Conservation (phyloP, 805 yeast genomes). For the Yamadazyma olivae region DNA sequence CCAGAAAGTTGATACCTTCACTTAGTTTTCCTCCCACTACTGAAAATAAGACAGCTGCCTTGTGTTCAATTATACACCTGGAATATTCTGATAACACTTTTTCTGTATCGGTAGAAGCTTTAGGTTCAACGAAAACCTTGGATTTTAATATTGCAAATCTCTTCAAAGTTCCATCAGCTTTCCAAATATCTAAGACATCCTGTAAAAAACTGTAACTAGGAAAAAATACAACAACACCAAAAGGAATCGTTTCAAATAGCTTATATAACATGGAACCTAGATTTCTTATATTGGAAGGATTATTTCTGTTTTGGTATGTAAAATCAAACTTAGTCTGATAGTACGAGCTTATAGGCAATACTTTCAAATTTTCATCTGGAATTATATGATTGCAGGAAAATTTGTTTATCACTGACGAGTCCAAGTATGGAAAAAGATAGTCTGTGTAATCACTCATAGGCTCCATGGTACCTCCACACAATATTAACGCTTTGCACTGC, state of each 20-base stretch:
- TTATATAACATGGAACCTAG: slow-evolving; percentile 50
- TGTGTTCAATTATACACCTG: slow-evolving; percentile 27
- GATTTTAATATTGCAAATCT: slow-evolving; percentile 38
- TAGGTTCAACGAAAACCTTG: slow-evolving; percentile 54
- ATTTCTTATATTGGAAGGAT: slow-evolving; percentile 39
- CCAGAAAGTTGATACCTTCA: slow-evolving; percentile 91
- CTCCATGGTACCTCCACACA: slow-evolving; percentile 97
- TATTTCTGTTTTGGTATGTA: slow-evolving; percentile 62
- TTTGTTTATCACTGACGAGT: slow-evolving; percentile 36
- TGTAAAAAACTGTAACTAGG: slow-evolving; percentile 79
- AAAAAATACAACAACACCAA: slow-evolving; percentile 77
- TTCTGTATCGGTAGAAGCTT: slow-evolving; percentile 39
- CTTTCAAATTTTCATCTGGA: slow-evolving; percentile 64
- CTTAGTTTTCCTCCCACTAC: slow-evolving; percentile 93
- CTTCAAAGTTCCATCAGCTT: slow-evolving; percentile 25
- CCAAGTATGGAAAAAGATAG: slow-evolving; percentile 59
- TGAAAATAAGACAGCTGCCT: slow-evolving; percentile 70
- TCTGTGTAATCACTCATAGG: slow-evolving; percentile 71
- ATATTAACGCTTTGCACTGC: slow-evolving; percentile 62
- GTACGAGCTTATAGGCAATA: slow-evolving; percentile 44
- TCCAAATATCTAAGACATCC: slow-evolving; percentile 54
- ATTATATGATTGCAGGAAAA: slow-evolving; percentile 85
- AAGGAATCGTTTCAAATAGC: slow-evolving; percentile 50
- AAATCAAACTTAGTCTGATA: slow-evolving; percentile 48
- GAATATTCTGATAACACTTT: slow-evolving; percentile 51